Evolutionary conservation across 352 stramenopile genomes (phyloP).

Genomic region (Hyaloperonospora brassicae): DNA sequence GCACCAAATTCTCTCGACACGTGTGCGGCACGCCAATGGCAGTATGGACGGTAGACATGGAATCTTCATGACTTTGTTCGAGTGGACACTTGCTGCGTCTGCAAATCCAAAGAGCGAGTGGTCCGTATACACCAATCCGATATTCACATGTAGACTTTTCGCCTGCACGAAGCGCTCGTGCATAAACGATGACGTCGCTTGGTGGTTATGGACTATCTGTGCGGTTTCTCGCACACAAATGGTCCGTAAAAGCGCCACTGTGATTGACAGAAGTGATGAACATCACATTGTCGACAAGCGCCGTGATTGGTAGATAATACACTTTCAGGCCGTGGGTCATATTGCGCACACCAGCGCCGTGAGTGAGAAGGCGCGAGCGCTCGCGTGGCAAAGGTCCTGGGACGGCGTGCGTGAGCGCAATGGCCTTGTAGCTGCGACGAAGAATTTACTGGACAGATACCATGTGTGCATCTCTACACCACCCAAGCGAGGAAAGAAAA

Average conservation of each 20-base stretch:
- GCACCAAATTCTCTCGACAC: slow-evolving; percentile 93
- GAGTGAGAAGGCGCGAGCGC: too few species aligned
- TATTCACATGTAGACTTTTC: slow-evolving; percentile 70
- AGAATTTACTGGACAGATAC: slow-evolving; percentile 93
- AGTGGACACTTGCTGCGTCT: slow-evolving; percentile 87
- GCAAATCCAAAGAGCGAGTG: slow-evolving; percentile 97
- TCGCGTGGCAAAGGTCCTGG: slow-evolving; percentile 27
- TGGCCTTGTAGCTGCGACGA: slow-evolving; percentile 74
- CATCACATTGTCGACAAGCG: slow-evolving; percentile 91
- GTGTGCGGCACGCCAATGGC: slow-evolving; percentile 94
- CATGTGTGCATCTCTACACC: slow-evolving; percentile 99
- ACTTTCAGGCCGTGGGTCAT: slow-evolving; percentile 96
- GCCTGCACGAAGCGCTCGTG: slow-evolving; percentile 93
- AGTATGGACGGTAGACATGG: slow-evolving; percentile 90
- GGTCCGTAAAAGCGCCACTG: slow-evolving; percentile 87
- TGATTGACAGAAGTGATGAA: slow-evolving; percentile 90
- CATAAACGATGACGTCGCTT: slow-evolving; percentile 91
- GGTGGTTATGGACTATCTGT: slow-evolving; percentile 94
- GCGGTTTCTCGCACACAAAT: slow-evolving; percentile 93
- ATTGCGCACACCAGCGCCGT: slow-evolving; percentile 92
- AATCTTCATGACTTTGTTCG: slow-evolving; percentile 94
- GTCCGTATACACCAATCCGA: slow-evolving; percentile 91
- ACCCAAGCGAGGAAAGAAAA: slow-evolving; percentile 95
- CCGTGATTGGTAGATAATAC: slow-evolving; percentile 93
- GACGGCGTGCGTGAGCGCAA: slow-evolving; percentile 82